phyloP scores from a whole-genome alignment of 768 basidiomycete genomes.

The Suillus bovinus region DNA sequence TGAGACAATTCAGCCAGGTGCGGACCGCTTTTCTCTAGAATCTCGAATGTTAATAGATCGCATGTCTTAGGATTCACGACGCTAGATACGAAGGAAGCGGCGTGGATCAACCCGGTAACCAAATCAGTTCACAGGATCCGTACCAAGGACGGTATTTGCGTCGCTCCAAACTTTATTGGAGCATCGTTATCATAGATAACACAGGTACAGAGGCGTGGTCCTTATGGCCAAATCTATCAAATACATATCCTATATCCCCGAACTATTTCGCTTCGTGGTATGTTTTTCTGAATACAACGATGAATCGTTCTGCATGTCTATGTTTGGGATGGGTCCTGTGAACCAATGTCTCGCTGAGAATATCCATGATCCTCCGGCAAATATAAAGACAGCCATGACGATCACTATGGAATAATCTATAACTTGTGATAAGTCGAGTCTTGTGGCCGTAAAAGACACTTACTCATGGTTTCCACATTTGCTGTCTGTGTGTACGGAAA shows the following conservation, averaged over 20 bases:
- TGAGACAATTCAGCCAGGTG: conserved; percentile 92
- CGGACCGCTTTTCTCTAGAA: conserved; percentile 13
- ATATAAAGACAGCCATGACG: conserved; percentile 31
- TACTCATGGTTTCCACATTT: conserved; percentile 34
- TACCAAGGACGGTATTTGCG: conserved; percentile 81
- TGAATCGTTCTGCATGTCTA: conserved; percentile 12
- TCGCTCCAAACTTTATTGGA: conserved; percentile 79
- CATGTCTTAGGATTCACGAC: conserved; percentile 74
- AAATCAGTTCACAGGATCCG: conserved; percentile 82
- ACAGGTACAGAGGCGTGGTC: background rate
- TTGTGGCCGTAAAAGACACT: conserved; percentile 11
- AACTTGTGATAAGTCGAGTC: background rate
- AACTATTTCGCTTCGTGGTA: background rate
- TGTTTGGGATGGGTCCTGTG: conserved; percentile 34
- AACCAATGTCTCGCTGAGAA: conserved; percentile 38
- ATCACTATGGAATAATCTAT: conserved; percentile 30
- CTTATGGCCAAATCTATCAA: background rate
- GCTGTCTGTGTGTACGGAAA: conserved; percentile 32
- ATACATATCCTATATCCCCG: conserved; percentile 1
- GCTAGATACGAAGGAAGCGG: conserved; percentile 82
- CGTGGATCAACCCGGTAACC: conserved; percentile 87
- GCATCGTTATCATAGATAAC: conserved; percentile 82
- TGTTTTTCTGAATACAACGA: conserved; percentile 12
- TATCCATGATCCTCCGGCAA: conserved; percentile 34
- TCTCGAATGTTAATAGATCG: conserved; percentile 6